Base-by-base conservation (phyloP, 495 filamentous ascomycete species). In the Aspergillus biplanus region DNA sequence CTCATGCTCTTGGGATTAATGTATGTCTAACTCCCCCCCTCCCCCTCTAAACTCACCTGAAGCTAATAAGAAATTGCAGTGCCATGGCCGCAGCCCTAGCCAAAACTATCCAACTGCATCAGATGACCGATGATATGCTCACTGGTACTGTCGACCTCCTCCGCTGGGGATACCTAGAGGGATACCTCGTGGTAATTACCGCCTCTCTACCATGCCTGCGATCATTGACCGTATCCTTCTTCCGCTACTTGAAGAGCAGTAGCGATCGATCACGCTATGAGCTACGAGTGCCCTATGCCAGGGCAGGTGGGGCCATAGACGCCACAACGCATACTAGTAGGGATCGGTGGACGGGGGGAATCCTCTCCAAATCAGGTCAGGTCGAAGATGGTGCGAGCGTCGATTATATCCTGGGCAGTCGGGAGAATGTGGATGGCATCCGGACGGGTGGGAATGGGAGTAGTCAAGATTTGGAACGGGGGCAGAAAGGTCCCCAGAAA, bases 1-100 rank as follows among this genome's bases (percentile, higher is more conserved):
- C 70, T 83, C 6, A 71, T 84, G 7, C 74, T 82, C 5, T 65
- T 83, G 31, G 82, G 82, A 0, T 69, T 78, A 32, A 67, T 83
- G 80, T 84, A 44, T 2, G 46, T 52, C 18, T 33, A 32, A 4
- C 1, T 16, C 44, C 8, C 33, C 16, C n/a, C 18, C 0, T 4
- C 9, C 33, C 33, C 16, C 0, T 12, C 5, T 16, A 6, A 49
- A 27, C 5, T 49, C 8, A 6, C n/a, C 0, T 37, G 6, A 16
- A 21, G 21, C 57, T 39, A 21, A 60, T 13, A 32, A 12, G 9
- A 58, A 0, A 31, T 0, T n/a, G 16, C 33, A 60, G 58, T 7
- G 47, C 58, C 18, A 60, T 60, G 58, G 32, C 52, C 1, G 58
- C 58, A 0, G 46, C 58, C 16, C 35, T 60, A 2, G 52, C 48